A percentile compares a stretch with the other conserved stretches of the same genome.
These are phyloP conservation scores for Mayamaea pseudoterrestris DNA, from an alignment of 108 stramenopile species.

Conservation along the genomic window DNA sequence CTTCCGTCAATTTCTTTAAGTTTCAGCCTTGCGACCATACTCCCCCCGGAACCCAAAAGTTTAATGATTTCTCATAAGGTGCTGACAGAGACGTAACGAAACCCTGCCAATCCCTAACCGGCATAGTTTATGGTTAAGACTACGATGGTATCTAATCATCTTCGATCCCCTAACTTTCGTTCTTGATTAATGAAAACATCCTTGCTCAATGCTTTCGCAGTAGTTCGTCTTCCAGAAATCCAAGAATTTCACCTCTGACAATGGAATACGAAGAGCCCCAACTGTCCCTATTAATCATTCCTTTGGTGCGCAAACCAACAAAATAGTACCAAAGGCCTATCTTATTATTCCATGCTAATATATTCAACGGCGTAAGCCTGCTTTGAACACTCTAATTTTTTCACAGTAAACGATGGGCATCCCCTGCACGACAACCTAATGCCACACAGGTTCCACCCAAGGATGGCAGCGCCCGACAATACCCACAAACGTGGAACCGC, in stretches of 20 bases:
- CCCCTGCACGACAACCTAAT: constrained; percentile 84
- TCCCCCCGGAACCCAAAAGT: constrained; percentile 72
- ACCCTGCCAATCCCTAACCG: constrained; percentile 92
- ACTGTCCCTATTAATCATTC: constrained; percentile 98
- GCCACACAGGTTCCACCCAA: constrained; percentile 80
- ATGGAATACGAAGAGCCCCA: constrained; percentile 97
- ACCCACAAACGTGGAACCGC: constrained; percentile 13
- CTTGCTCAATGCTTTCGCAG: constrained; percentile 99
- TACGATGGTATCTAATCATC: constrained; percentile 99
- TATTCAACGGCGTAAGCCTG: constrained; percentile 96
- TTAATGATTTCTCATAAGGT: constrained; percentile 95
- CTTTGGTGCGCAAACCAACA: constrained; percentile 94
- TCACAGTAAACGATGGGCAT: constrained; percentile 93
- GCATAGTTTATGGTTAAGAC: constrained; percentile 99
- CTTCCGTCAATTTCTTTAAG: constrained; percentile 80
- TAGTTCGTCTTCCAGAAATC: constrained; percentile 98
- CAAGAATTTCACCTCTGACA: constrained; percentile 98
- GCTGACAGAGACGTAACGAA: constrained; percentile 81
- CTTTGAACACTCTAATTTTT: constrained; percentile 99
- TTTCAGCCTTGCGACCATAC: constrained; percentile 65
- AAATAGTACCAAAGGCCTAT: constrained; percentile 95
- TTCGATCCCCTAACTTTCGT: constrained; percentile 99
- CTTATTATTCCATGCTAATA: constrained; percentile 95
- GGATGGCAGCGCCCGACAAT: constrained; percentile 36
- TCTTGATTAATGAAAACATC: constrained; percentile 99